Base-by-base conservation (phyloP, 2,329 filamentous ascomycete species). In the Talaromyces albobiverticillius region DNA sequence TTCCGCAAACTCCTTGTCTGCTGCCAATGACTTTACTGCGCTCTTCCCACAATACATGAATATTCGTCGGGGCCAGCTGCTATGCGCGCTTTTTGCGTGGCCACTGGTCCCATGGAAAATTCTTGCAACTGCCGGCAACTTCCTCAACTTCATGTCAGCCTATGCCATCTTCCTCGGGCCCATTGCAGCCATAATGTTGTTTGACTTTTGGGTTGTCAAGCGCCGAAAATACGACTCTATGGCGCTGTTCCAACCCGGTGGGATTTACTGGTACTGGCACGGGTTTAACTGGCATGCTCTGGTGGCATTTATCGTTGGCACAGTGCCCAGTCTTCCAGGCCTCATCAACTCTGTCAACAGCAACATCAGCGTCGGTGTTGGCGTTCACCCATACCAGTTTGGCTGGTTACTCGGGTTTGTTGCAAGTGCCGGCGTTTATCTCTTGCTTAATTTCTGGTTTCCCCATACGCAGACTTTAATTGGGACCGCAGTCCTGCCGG, bases 51-150 rank as follows among this genome's bases (percentile, higher is more conserved):
- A 69, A 23, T 82, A 76, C 61, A 65, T 84, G 57, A 82, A 84
- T 59, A 82, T 85, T 61, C 70, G 71, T 7, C 77, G 82, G 16
- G 82, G 82, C 7, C 79, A 79, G 54, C 67, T 84, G 29, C 69
- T 84, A 41, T 78, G 79, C 4, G 79, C 80, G 1, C 48, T 84
- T 3, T 65, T 83, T 0, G 79, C 79, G 20, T 86, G 82, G 82
- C 76, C 77, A 2, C 74, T 86, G 29, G 82, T 84, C 1, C 83
- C 83, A 1, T 87, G 84, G 84, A 85, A 85, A 69, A 87, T 87
- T 54, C 71, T 87, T 16, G 74, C 67, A 31, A 83, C 79, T 0
- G 84, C 84, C 2, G 65, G 69, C 2, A 82, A 78, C 1, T 82
- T 87, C 60, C 69, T 86, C 3, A 78, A 80, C 41, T 89, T 88